Percentiles rank a stretch among this genome's conserved stretches.
phyloP scores from a whole-genome alignment of 192 early-diverging fungal genomes.

The Podila epicladia region DNA sequence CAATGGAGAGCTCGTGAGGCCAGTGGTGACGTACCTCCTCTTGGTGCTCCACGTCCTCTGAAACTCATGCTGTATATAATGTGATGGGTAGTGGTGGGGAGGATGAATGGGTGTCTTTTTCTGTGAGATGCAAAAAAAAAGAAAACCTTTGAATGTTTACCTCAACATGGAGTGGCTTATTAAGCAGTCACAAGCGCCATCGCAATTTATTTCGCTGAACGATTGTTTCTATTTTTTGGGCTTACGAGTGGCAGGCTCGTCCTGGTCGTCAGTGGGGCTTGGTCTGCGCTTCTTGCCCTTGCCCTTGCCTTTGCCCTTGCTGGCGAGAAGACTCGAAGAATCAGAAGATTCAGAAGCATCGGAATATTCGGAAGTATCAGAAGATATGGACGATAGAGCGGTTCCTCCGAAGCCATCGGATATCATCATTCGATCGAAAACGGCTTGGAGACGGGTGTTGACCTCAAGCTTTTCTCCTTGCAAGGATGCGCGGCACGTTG shows the following conservation, averaged over 20 bases:
- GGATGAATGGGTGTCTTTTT: background rate
- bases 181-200: background rate
- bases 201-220: background rate
- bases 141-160: background rate
- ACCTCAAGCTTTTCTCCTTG: background rate
- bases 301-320: background rate
- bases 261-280: background rate
- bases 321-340: too few species aligned
- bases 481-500: slow-evolving; percentile 36
- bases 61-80: slow-evolving; percentile 40
- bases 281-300: background rate
- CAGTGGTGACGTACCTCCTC: slow-evolving; percentile 28
- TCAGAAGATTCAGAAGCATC: too few species aligned
- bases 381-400: too few species aligned
- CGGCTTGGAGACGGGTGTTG: background rate
- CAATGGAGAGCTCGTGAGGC: background rate
- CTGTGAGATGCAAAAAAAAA: slow-evolving; percentile 3
- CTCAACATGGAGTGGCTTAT: background rate
- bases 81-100: slow-evolving; percentile 2
- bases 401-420: too few species aligned
- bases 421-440: too few species aligned
- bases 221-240: background rate
- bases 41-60: slow-evolving; percentile 42
- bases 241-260: too few species aligned
- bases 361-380: too few species aligned